Evolutionary conservation across 2,329 filamentous ascomycete species (phyloP).

Genomic region (Alternaria sp.): DNA sequence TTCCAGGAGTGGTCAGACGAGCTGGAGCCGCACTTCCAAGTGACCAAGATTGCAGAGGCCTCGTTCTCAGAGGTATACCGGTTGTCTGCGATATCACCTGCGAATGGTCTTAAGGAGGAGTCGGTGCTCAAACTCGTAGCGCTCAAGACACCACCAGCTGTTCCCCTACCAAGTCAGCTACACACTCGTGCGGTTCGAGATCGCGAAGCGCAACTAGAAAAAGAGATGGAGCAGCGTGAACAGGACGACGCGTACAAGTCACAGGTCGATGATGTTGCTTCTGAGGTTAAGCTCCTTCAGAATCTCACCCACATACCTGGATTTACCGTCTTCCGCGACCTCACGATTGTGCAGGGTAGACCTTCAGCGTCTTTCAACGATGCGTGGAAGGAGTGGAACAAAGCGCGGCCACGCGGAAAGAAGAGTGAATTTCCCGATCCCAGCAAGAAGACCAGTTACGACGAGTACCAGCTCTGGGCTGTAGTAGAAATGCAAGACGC

Average conservation of each 20-base stretch:
- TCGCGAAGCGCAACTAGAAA: conserved; percentile 49
- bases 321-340: conserved; percentile 67
- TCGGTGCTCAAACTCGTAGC: conserved; percentile 57
- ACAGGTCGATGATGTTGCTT: conserved; percentile 52
- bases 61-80: conserved; percentile 72
- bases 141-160: conserved; percentile 43
- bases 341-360: conserved; percentile 64
- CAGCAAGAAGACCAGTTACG: conserved; percentile 59
- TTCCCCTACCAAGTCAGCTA: conserved; percentile 42
- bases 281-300: conserved; percentile 61
- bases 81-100: conserved; percentile 49
- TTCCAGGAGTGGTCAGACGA: conserved; percentile 53
- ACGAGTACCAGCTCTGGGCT: conserved; percentile 65
- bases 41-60: conserved; percentile 69
- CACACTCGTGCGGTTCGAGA: conserved; percentile 53
- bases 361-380: conserved; percentile 59
- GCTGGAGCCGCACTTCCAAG: conserved; percentile 53
- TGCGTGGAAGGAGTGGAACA: conserved; percentile 56
- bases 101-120: conserved; percentile 45
- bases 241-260: conserved; percentile 52
- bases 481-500: conserved; percentile 72
- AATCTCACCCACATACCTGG: conserved; percentile 66
- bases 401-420: conserved; percentile 51
- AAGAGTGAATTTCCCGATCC: conserved; percentile 64
- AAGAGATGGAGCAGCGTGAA: conserved; percentile 40